phyloP scores from a whole-genome alignment of 257 asterid genomes.

The Solanum etuberosum region DNA sequence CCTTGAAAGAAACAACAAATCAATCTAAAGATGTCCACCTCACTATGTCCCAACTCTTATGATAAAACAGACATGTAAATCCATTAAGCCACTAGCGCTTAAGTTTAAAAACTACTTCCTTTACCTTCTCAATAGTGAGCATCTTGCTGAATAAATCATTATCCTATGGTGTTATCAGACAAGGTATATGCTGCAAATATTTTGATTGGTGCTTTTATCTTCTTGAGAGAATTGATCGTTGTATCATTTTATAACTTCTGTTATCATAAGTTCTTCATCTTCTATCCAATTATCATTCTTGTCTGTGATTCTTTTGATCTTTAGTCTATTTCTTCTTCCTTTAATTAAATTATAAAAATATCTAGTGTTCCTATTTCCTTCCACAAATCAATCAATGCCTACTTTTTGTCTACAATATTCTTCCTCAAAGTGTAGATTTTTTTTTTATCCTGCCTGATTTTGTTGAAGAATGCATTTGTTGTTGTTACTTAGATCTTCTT shows the following conservation, averaged over 20 bases:
- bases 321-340: background rate
- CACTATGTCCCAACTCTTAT: background rate
- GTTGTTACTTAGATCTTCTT: background rate
- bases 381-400: background rate
- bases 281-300: background rate
- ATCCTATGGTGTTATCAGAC: too few relatives aligned
- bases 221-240: background rate
- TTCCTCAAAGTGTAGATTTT: background rate
- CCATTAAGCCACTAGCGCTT: too few relatives aligned
- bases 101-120: background rate
- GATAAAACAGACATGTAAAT: background rate
- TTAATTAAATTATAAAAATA: too few relatives aligned
- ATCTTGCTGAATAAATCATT: too few relatives aligned
- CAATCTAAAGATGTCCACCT: background rate
- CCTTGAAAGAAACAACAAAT: background rate
- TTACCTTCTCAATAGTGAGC: background rate
- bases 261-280: background rate
- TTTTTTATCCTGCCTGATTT: background rate
- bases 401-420: background rate
- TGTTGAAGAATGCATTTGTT: background rate
- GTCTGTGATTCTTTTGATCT: background rate
- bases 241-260: too few relatives aligned
- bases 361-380: background rate
- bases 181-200: background rate
- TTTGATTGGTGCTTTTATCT: background rate